Evolutionary conservation across 768 basidiomycete species (phyloP).

Genomic region (Suillus americanus): DNA sequence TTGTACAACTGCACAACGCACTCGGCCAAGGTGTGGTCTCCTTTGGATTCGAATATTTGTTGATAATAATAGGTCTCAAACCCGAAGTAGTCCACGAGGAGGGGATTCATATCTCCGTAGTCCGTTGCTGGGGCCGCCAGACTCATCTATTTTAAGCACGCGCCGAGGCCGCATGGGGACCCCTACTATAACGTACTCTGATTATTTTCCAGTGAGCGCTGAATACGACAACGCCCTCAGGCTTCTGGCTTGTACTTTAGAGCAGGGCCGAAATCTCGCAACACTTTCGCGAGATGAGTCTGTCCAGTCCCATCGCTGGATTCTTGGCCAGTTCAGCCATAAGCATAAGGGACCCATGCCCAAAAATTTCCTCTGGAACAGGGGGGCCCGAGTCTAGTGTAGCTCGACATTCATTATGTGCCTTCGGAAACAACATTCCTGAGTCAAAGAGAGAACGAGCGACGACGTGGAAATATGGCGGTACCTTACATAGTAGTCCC

Average conservation of each 20-base stretch:
- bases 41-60: slow-evolving; percentile 66
- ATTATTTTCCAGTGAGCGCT: no score
- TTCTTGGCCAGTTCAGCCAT: neutral
- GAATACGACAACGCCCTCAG: no score
- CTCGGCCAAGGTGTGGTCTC: slow-evolving; percentile 50
- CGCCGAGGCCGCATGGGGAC: no score
- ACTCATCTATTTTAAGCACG: no score
- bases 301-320: slow-evolving; percentile 41
- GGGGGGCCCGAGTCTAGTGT: slow-evolving; percentile 55
- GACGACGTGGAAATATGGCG: neutral
- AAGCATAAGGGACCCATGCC: slow-evolving; percentile 64
- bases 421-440: slow-evolving; percentile 26
- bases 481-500: neutral
- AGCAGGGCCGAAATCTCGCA: slow-evolving; percentile 63
- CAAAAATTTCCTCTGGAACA: slow-evolving; percentile 60
- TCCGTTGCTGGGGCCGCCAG: slow-evolving; percentile 54
- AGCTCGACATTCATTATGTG: slow-evolving; percentile 45
- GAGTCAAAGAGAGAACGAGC: neutral
- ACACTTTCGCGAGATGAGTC: slow-evolving; percentile 56
- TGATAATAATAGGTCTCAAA: slow-evolving; percentile 41
- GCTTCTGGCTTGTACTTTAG: slow-evolving; percentile 72
- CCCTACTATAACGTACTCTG: no score
- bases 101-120: slow-evolving; percentile 72
- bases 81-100: slow-evolving; percentile 56
- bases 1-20: slow-evolving; percentile 61